A percentile compares a stretch with the other conserved stretches of the same genome.
Evolutionary conservation across 2,329 filamentous ascomycete genomes (phyloP).

Genomic region (Pseudocercospora macadamiae): DNA sequence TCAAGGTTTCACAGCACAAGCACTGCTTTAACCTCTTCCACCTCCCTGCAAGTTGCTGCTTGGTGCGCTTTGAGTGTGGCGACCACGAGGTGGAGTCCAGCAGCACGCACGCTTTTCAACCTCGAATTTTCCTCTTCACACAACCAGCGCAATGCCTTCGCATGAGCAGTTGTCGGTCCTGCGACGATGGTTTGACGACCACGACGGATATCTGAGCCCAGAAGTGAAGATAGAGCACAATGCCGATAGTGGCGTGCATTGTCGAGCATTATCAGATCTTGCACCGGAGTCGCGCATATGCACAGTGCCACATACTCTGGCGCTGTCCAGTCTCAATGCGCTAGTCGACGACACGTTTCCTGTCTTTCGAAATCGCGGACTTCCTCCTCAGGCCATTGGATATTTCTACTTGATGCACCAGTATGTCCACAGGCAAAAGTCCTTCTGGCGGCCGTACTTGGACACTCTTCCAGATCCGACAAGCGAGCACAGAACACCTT

Average conservation of each 20-base stretch:
- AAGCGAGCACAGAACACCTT: constrained; percentile 35
- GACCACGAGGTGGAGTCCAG: not conserved
- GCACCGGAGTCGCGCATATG: constrained; percentile 27
- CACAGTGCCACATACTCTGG: constrained; percentile 37
- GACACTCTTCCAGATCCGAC: constrained; percentile 39
- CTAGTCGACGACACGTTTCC: constrained; percentile 40
- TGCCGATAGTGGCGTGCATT: constrained; percentile 34
- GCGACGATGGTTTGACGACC: constrained; percentile 36
- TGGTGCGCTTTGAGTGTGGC: not conserved
- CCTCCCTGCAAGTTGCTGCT: not conserved
- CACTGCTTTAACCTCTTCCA: constrained; percentile 1
- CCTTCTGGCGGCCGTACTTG: constrained; percentile 44
- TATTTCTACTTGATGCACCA: constrained; percentile 43
- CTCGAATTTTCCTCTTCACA: not conserved
- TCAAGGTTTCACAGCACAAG: not conserved
- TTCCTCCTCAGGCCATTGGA: constrained; percentile 37
- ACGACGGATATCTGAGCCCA: constrained; percentile 37
- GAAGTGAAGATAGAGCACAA: constrained; percentile 30
- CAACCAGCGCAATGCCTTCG: constrained; percentile 9
- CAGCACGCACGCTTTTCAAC: not conserved
- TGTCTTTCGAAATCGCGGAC: constrained; percentile 33
- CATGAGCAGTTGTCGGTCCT: constrained; percentile 25
- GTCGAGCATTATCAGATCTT: constrained; percentile 27
- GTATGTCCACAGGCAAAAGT: constrained; percentile 36
- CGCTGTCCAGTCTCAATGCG: constrained; percentile 42